Percentiles rank a stretch among this genome's conserved stretches.
phyloP scores from a whole-genome alignment of 2,329 filamentous ascomycete species.

The Neofusicoccum ribis region DNA sequence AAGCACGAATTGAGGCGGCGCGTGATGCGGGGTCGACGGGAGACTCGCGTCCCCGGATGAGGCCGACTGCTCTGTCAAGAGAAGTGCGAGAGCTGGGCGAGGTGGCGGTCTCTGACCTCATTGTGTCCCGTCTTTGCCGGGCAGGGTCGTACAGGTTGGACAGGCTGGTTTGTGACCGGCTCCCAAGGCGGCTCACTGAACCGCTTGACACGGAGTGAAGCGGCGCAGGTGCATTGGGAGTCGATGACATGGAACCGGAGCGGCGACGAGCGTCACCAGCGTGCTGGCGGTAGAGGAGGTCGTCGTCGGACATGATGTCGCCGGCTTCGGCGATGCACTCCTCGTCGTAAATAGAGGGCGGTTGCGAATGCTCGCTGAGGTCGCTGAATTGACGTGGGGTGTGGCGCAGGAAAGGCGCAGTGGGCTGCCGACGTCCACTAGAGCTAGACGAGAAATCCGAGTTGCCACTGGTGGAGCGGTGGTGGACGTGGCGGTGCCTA shows the following conservation, averaged over 20 bases:
- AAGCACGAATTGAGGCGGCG: slow-evolving; percentile 57
- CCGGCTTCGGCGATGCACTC: slow-evolving; percentile 46
- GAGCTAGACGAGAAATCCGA: slow-evolving; percentile 56
- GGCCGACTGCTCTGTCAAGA: slow-evolving; percentile 57
- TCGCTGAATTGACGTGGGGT: slow-evolving; percentile 56
- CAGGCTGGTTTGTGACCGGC: slow-evolving; percentile 54
- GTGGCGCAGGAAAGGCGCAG: slow-evolving; percentile 57
- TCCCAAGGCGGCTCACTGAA: slow-evolving; percentile 49
- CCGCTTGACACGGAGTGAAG: slow-evolving; percentile 36
- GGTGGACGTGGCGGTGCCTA: slow-evolving; percentile 44
- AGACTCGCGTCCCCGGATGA: slow-evolving; percentile 51
- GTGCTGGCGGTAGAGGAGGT: slow-evolving; percentile 40
- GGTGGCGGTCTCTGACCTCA: slow-evolving; percentile 49
- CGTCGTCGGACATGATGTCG: slow-evolving; percentile 50
- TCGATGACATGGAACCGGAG: slow-evolving; percentile 46
- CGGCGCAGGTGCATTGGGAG: slow-evolving; percentile 33
- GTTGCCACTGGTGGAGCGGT: slow-evolving; percentile 56
- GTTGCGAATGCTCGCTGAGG: slow-evolving; percentile 51
- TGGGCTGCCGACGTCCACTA: slow-evolving; percentile 47
- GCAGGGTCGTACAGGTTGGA: slow-evolving; percentile 46
- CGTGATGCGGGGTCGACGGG: slow-evolving; percentile 53
- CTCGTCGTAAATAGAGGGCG: slow-evolving; percentile 50
- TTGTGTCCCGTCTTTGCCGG: slow-evolving; percentile 51
- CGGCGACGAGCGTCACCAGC: slow-evolving; percentile 41
- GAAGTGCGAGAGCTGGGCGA: slow-evolving; percentile 57